phyloP scores from a whole-genome alignment of 202 grass and related monocot species.

The Brachypodium distachyon region DNA sequence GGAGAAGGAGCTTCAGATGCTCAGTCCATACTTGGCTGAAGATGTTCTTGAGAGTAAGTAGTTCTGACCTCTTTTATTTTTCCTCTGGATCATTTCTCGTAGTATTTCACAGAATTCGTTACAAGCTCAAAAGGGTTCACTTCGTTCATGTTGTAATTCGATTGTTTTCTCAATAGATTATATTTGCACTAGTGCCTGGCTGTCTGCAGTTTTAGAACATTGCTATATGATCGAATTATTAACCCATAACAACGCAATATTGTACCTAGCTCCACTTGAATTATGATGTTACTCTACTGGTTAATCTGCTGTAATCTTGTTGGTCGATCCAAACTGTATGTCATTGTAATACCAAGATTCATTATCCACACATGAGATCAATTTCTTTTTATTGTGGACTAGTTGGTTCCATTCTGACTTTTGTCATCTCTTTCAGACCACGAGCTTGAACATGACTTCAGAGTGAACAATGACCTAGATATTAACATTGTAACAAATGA shows the following conservation, averaged over 20 bases:
- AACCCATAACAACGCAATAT: neutral
- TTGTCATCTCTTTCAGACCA: conserved; percentile 35
- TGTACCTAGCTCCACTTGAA: neutral
- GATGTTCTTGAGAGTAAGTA: conserved; percentile 46
- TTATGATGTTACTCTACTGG: neutral
- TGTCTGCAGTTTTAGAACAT: neutral
- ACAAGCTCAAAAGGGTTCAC: neutral
- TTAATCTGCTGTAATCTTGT: neutral
- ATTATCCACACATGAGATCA: neutral
- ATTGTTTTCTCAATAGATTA: neutral
- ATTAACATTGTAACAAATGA: conserved; percentile 9
- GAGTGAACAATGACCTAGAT: neutral
- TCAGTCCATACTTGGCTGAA: conserved; percentile 40
- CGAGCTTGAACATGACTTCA: conserved; percentile 17
- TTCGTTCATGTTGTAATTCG: neutral
- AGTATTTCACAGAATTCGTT: neutral
- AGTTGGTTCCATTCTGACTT: conserved; percentile 16
- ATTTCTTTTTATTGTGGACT: neutral
- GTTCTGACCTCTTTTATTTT: conserved; percentile 1
- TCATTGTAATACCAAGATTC: neutral
- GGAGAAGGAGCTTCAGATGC: conserved; percentile 63
- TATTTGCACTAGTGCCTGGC: neutral
- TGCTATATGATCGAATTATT: neutral
- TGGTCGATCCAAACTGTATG: neutral
- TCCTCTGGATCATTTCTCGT: neutral